Evolutionary conservation across 352 stramenopile species (phyloP), one percentile per base, ranked within the genome.

Genomic region (Lagenidium sp.): DNA sequence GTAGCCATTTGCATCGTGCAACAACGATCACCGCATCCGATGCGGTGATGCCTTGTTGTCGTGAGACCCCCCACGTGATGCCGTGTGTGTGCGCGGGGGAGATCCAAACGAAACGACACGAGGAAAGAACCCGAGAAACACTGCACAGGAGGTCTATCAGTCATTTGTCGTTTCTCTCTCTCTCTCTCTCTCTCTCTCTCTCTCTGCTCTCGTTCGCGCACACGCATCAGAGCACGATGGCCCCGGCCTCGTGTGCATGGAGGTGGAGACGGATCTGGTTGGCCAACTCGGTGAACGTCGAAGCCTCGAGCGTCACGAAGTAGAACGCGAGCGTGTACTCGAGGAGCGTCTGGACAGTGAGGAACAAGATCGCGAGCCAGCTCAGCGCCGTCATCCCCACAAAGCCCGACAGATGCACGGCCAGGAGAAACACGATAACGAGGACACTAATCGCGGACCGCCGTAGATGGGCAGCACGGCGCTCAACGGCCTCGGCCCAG

Each of bases 261-360:
- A 79, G 48, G 24, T 85, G 72, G 16, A 90, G 56, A 12, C 76
- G 65, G 44, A 80, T 68, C 49, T 90, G 57, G 57, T 79, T 86
- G 23, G 55, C 53, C 10, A 90, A 50, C 53, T 90, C 75, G 13
- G 70, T 87, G 57, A 90, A 90, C 29, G 69, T 75, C 39, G 78
- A 86, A 54, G 72, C 85, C 60, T 90, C 78, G 35, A 87, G 72
- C 30, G 78, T 87, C 31, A 86, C 55, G 41, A 86, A 76, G 57
- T 78, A 90, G 60, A 90, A 87, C 26, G 75, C 62, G 29, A 90
- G 49, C 20, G 84, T 47, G 60, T 90, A 90, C 51, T 87, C 72
- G 31, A 69, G 46, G 34, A 77, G 28, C 11, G 56, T 61, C 18
- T 60, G 57, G 36, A 82, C 38, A 4, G 51, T 36, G 15, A 77